Evolutionary conservation across 805 yeast species (phyloP).

Genomic region (Monosporozyma yasuniensis): DNA sequence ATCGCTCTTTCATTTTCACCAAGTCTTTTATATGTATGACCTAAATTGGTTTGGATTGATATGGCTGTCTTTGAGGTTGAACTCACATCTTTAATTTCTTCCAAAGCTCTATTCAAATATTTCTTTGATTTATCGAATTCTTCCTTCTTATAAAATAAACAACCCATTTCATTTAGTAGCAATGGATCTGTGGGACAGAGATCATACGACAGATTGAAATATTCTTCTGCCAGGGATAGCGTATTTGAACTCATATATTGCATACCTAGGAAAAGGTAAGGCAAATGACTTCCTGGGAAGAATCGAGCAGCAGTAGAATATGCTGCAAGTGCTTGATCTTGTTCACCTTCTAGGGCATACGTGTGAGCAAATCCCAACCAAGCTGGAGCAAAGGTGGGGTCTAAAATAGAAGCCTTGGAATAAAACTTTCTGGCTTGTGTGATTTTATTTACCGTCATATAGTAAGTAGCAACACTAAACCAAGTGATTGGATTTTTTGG

Average conservation of each 20-base stretch:
- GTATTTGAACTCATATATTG: constrained; percentile 87
- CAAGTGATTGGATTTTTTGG: constrained; percentile 80
- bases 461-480: constrained; percentile 89
- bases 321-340: constrained; percentile 95
- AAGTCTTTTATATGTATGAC: constrained; percentile 73
- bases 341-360: constrained; percentile 96
- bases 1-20: constrained; percentile 58
- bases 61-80: constrained; percentile 78
- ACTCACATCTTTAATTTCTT: constrained; percentile 57
- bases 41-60: constrained; percentile 77
- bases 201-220: constrained; percentile 61
- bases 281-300: constrained; percentile 85
- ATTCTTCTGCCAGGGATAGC: constrained; percentile 75
- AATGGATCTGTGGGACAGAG: constrained; percentile 83
- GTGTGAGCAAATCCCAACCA: constrained; percentile 99
- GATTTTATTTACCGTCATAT: constrained; percentile 61
- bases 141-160: constrained; percentile 69
- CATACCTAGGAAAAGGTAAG: constrained; percentile 88
- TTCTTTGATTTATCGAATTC: constrained; percentile 61
- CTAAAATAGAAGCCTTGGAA: constrained; percentile 77
- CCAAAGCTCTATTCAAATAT: constrained; percentile 60
- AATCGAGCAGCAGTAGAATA: constrained; percentile 91
- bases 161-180: constrained; percentile 86
- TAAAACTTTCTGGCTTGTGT: constrained; percentile 81
- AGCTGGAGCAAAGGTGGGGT: constrained; percentile 87